phyloP scores from a whole-genome alignment of 2,329 filamentous ascomycete genomes.

The Epichloe hybrida region DNA sequence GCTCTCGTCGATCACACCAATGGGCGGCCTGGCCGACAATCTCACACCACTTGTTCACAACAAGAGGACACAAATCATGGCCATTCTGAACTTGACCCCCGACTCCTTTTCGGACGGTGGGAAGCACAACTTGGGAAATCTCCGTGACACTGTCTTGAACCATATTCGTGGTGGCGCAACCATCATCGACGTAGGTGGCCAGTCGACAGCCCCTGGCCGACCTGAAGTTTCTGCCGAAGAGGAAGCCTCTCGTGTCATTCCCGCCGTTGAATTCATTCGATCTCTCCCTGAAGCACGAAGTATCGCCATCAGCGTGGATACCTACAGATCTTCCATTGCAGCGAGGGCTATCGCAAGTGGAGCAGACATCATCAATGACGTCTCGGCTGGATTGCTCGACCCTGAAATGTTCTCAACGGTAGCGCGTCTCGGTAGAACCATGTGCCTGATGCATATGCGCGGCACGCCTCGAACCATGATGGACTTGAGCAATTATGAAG shows the following conservation, averaged over 20 bases:
- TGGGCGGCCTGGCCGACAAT: slow-evolving; percentile 31
- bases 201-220: slow-evolving; percentile 75
- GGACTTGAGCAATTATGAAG: slow-evolving; percentile 51
- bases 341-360: slow-evolving; percentile 62
- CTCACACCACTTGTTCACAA: slow-evolving; percentile 45
- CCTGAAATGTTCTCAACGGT: slow-evolving; percentile 69
- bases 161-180: slow-evolving; percentile 60
- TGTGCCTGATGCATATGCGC: slow-evolving; percentile 87
- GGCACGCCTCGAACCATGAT: slow-evolving; percentile 77
- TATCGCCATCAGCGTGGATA: slow-evolving; percentile 78
- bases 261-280: slow-evolving; percentile 63
- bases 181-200: slow-evolving; percentile 85
- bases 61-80: slow-evolving; percentile 70
- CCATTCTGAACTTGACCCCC: slow-evolving; percentile 85
- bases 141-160: slow-evolving; percentile 43
- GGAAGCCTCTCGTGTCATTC: slow-evolving; percentile 66
- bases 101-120: slow-evolving; percentile 96
- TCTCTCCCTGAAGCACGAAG: slow-evolving; percentile 46
- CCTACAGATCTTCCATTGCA: slow-evolving; percentile 77
- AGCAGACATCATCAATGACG: slow-evolving; percentile 89
- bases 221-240: slow-evolving; percentile 55
- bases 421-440: slow-evolving; percentile 62
- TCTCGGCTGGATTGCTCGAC: slow-evolving; percentile 73
- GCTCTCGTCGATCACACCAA: slow-evolving; percentile 45
- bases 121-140: slow-evolving; percentile 37